Evolutionary conservation across 148 eudicot species (phyloP), one percentile per base, ranked within the genome.

Genomic region (Diospyros lotus): DNA sequence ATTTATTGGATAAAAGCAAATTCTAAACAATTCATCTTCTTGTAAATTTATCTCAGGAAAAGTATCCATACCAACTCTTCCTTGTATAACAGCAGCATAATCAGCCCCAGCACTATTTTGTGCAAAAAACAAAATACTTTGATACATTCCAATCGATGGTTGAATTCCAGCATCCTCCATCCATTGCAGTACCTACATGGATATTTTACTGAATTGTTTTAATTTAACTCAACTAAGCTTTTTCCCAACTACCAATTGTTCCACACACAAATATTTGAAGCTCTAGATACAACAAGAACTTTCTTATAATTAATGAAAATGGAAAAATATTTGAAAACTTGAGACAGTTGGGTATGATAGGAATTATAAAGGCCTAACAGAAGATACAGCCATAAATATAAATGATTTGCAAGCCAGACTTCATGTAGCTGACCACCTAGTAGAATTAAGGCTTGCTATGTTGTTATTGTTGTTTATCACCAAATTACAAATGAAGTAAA

Each of bases 121-220:
- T 60, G 93, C 89, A 77, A 87, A 92, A 74, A 79, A 83, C 69
- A 87, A 65, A 43, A 94, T 77, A 54, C 80, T 78, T 38, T 76
- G 80, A 76, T 85, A 89, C 91, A 89, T 88, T 70, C 78, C 89
- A 38, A 71, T 65, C n/a, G 98, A 85, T 60, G 97, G 98, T 42
- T 82, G 87, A 46, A 86, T 66, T 66, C 92, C 97, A 70, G 82
- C 84, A 73, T 92, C 97, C 68, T 85, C 92, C 98, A 94, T 94
- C 98, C 98, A 94, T 63, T 90, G 82, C 81, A 94, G 76, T 64
- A 94, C 96, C 98, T 92, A 84, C 68, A 75, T 44, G 61, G 72
- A 76, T 45, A 44, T 46, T 56, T 41, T n/a, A 52, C 53, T 4
- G 6, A 4, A 45, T 28, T 28, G 28, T 28, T 28, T 28, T 0